phyloP scores from a whole-genome alignment of 2,329 filamentous ascomycete genomes.

The Apiospora phragmitis region DNA sequence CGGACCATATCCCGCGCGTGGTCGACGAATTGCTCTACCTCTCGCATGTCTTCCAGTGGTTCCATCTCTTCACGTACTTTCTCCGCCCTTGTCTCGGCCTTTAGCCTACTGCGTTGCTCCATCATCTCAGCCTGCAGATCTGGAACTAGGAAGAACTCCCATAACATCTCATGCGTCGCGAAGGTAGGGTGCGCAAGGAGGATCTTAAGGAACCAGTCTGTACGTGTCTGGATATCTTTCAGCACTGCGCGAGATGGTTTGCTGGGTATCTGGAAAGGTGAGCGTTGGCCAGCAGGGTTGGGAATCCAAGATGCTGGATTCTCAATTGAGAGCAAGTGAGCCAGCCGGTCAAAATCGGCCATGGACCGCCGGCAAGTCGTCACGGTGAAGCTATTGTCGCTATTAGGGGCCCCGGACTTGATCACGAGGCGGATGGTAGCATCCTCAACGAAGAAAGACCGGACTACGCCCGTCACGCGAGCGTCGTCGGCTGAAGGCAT shows the following conservation, averaged over 20 bases:
- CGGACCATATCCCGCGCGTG: slow-evolving; percentile 89
- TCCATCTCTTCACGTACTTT: slow-evolving; percentile 87
- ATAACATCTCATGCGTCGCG: slow-evolving; percentile 92
- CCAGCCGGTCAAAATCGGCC: slow-evolving; percentile 87
- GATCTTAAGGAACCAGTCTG: slow-evolving; percentile 86
- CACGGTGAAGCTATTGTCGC: slow-evolving; percentile 81
- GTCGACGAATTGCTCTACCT: slow-evolving; percentile 90
- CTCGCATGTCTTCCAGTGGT: slow-evolving; percentile 78
- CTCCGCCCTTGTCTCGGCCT: slow-evolving; percentile 80
- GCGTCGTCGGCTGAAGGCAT: slow-evolving; percentile 71
- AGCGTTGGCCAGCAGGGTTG: slow-evolving; percentile 72
- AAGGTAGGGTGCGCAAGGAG: slow-evolving; percentile 90
- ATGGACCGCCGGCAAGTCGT: slow-evolving; percentile 90
- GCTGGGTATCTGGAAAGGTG: slow-evolving; percentile 89
- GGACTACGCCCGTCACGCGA: slow-evolving; percentile 87
- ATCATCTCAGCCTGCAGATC: slow-evolving; percentile 91
- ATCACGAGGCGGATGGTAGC: slow-evolving; percentile 89
- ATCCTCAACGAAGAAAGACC: slow-evolving; percentile 97
- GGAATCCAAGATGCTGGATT: slow-evolving; percentile 96
- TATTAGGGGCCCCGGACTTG: slow-evolving; percentile 88
- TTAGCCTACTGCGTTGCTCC: slow-evolving; percentile 81
- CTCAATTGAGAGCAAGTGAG: slow-evolving; percentile 79
- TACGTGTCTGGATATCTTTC: slow-evolving; percentile 80
- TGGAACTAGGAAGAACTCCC: slow-evolving; percentile 98
- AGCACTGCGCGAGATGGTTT: slow-evolving; percentile 86